A percentile compares a stretch with the other conserved stretches of the same genome.
phyloP scores from a whole-genome alignment of 192 early-diverging fungal genomes.

The Rhizophlyctis rosea region DNA sequence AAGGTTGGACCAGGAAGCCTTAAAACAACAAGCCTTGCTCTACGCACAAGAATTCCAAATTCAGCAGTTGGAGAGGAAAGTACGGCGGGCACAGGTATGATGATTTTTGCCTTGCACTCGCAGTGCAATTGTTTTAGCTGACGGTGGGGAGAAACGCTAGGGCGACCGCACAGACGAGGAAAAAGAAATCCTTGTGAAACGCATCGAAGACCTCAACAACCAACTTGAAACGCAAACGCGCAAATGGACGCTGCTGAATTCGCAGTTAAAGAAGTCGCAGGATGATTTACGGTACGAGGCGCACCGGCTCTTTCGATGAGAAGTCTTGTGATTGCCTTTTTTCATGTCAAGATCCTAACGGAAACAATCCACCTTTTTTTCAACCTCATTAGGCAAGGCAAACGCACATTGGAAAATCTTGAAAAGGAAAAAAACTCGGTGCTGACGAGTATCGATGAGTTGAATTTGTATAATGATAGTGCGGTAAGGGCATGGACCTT shows the following conservation, averaged over 20 bases:
- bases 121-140: too few species aligned
- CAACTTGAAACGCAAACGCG: conserved; percentile 41
- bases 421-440: conserved; percentile 44
- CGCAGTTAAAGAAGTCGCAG: conserved; percentile 57
- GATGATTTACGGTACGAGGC: conserved; percentile 48
- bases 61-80: conserved; percentile 61
- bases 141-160: too few species aligned
- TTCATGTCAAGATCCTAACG: too few species aligned
- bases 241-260: conserved; percentile 46
- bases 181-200: conserved; percentile 46
- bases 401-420: conserved; percentile 42
- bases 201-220: conserved; percentile 45
- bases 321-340: too few species aligned
- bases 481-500: conserved; percentile 31
- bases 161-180: conserved; percentile 65
- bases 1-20: conserved; percentile 56
- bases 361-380: too few species aligned
- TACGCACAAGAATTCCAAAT: conserved; percentile 60
- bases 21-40: conserved; percentile 55
- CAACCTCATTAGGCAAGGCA: conserved; percentile 25
- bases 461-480: conserved; percentile 58
- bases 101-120: too few species aligned
- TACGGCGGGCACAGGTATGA: conserved; percentile 48
- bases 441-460: conserved; percentile 47
- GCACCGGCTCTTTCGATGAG: too few species aligned